phyloP scores from a whole-genome alignment of 2,329 filamentous ascomycete genomes.

The Verticillium dahliae region DNA sequence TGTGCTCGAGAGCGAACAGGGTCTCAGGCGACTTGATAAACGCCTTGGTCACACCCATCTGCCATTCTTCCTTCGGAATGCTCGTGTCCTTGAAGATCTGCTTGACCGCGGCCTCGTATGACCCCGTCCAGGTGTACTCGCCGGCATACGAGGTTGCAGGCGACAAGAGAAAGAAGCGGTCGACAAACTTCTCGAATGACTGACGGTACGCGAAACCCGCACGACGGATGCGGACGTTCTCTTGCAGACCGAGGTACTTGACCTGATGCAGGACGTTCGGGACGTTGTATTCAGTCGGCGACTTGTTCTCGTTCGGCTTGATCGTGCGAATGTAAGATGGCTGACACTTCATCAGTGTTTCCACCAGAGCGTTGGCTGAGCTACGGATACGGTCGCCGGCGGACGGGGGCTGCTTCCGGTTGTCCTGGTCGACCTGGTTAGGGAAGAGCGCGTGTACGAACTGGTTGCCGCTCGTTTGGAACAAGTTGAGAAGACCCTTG shows the following conservation, averaged over 20 bases:
- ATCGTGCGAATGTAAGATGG: constrained; percentile 98
- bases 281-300: constrained; percentile 83
- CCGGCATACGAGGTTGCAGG: constrained; percentile 93
- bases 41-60: constrained; percentile 93
- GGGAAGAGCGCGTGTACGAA: constrained; percentile 91
- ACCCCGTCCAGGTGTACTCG: constrained; percentile 93
- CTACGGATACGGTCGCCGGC: constrained; percentile 93
- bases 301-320: constrained; percentile 99
- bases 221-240: constrained; percentile 95
- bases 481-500: constrained; percentile 86
- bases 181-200: constrained; percentile 96
- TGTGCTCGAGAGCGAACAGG: constrained; percentile 90
- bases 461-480: constrained; percentile 73
- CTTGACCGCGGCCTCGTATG: constrained; percentile 77
- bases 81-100: constrained; percentile 96
- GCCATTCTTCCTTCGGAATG: constrained; percentile 91
- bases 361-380: constrained; percentile 90
- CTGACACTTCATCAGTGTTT: constrained; percentile 93
- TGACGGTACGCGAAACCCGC: constrained; percentile 97
- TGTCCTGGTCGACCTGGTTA: constrained; percentile 88
- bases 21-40: constrained; percentile 99
- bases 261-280: constrained; percentile 95
- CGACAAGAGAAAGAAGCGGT: constrained; percentile 91
- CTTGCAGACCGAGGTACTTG: constrained; percentile 98
- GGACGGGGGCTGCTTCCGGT: constrained; percentile 87